These are phyloP conservation scores for Trichoderma semiorbis DNA, from an alignment of 2,329 filamentous ascomycete species.

Conservation along the genomic window DNA sequence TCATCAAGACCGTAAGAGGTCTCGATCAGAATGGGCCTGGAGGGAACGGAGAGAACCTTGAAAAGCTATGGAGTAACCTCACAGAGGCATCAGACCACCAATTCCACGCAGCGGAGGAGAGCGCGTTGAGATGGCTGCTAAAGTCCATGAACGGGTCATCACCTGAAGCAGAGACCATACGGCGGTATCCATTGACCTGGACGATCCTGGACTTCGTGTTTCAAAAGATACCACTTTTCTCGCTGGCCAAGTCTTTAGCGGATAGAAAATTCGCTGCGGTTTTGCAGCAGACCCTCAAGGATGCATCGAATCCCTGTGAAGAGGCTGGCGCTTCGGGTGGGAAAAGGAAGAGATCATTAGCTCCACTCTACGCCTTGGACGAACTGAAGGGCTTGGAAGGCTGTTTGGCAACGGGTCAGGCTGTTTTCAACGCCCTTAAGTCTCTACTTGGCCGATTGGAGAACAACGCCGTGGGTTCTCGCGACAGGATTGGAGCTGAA, in stretches of 20 bases:
- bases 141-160: slow-evolving; percentile 54
- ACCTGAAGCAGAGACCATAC: slow-evolving; percentile 48
- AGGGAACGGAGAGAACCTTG: slow-evolving; percentile 45
- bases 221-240: slow-evolving; percentile 63
- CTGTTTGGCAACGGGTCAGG: slow-evolving; percentile 46
- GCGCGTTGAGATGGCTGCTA: slow-evolving; percentile 60
- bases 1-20: slow-evolving; percentile 52
- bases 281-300: slow-evolving; percentile 62
- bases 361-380: slow-evolving; percentile 37
- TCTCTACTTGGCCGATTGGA: slow-evolving; percentile 46
- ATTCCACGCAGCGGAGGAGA: slow-evolving; percentile 55
- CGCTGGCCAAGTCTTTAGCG: slow-evolving; percentile 66
- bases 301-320: slow-evolving; percentile 41
- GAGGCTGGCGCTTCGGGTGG: slow-evolving; percentile 21
- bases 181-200: slow-evolving; percentile 58
- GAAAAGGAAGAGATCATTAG: slow-evolving; percentile 46
- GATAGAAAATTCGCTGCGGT: slow-evolving; percentile 66
- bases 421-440: slow-evolving; percentile 46
- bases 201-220: slow-evolving; percentile 59
- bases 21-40: slow-evolving; percentile 51
- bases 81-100: slow-evolving; percentile 38
- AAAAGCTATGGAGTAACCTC: slow-evolving; percentile 48
- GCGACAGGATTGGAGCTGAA: slow-evolving; percentile 52
- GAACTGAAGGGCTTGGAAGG: slow-evolving; percentile 38
- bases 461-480: slow-evolving; percentile 34